Base-by-base conservation (phyloP, 2,329 filamentous ascomycete species). In the Dactylonectria estremocensis region DNA sequence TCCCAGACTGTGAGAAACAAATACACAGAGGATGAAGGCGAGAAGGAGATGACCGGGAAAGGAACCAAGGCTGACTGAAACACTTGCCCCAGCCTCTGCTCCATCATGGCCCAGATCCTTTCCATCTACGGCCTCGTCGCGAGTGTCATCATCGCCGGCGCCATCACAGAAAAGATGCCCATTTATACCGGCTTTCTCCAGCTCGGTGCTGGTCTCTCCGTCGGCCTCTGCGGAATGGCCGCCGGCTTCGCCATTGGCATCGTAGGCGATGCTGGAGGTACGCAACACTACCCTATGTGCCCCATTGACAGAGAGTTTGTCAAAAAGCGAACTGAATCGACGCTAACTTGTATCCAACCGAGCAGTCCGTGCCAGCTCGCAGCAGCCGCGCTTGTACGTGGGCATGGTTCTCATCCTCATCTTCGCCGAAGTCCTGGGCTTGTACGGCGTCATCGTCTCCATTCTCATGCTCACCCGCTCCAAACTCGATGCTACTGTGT, bases 371-470 rank as follows among this genome's bases (percentile, higher is more conserved):
- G 84, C 83, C 28, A 85, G 81, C 65, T 80, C 80, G n/a, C 83
- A 84, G 66, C 84, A 86, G 75, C 83, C 84, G 3, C 81, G 83
- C 5, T 73, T 86, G 11, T 85, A 85, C 54, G 78, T 83, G 61
- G 83, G 82, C 69, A 84, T 85, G 82, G 82, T 85, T 22, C 78
- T 85, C 40, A 85, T 85, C 59, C 79, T 85, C 67, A 85, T 85
- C 75, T 85, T 85, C 61, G 80, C 83, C 52, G 83, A 85, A 67
- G 84, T 85, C 16, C 70, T 85, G 46, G 82, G 82, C 8, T 76
- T 85, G 4, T 86, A 85, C 66, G 84, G 83, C 4, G 80, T 85
- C 37, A 83, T 87, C 53, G 82, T 87, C 22, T 80, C 81, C 18
- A 85, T 87, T 60, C 73, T 87, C 56, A 84, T 87, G 83, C 75